Percentiles rank a stretch among this genome's conserved stretches.
Conservation (phyloP, 2,329 filamentous ascomycete species). For the Ceratocystis huliohia region DNA sequence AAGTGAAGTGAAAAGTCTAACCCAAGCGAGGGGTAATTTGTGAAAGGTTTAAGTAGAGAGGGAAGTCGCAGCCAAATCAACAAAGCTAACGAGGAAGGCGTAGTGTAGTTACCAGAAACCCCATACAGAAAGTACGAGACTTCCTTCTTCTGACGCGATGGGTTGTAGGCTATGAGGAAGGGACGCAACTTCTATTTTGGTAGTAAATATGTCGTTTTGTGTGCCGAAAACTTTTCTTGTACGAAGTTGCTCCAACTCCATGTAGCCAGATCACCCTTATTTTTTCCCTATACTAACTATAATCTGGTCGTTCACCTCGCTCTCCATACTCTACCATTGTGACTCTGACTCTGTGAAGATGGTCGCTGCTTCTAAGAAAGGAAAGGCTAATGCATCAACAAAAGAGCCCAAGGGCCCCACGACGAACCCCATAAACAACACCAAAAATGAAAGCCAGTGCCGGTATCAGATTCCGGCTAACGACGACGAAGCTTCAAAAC, state of each 20-base stretch:
- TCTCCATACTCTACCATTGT: background rate
- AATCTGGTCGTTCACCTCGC: background rate
- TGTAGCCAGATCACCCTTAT: background rate
- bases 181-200: background rate
- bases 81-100: background rate
- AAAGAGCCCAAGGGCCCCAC: background rate
- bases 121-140: background rate
- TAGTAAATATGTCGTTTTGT: background rate
- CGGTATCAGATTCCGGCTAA: background rate
- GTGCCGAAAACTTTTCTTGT: background rate
- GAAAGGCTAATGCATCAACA: background rate
- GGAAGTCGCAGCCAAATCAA: background rate
- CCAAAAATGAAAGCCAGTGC: conserved; percentile 4
- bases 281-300: background rate
- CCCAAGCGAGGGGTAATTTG: background rate
- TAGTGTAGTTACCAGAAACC: background rate
- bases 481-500: background rate
- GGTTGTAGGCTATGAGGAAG: background rate
- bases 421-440: background rate
- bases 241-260: background rate
- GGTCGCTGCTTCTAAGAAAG: background rate
- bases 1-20: background rate
- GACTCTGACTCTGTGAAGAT: background rate
- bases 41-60: background rate
- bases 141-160: background rate